phyloP scores from a whole-genome alignment of 1,284 basidiomycete genomes.

The Ceratobasidium papillatum region DNA sequence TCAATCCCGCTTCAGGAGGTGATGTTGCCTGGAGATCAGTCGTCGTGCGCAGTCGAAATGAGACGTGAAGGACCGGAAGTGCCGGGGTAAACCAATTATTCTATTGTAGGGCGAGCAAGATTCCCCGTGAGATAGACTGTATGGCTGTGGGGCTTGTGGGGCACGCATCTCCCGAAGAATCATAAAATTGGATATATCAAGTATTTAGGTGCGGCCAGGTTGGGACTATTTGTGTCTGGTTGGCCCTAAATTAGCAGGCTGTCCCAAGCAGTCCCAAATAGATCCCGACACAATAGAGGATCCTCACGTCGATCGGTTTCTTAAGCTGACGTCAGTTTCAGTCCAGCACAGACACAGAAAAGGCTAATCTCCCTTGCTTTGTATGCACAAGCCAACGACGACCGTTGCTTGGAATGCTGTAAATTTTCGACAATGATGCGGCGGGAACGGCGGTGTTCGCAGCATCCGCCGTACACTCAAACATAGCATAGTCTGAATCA shows the following conservation, averaged over 20 bases:
- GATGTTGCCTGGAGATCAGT: slow-evolving; percentile 18
- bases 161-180: background rate
- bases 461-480: background rate
- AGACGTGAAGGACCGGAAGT: background rate
- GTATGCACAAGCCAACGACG: background rate
- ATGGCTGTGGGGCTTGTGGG: background rate
- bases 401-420: background rate
- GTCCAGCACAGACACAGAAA: background rate
- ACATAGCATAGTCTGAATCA: slow-evolving; percentile 4
- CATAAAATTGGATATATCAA: background rate
- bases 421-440: background rate
- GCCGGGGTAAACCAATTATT: slow-evolving; percentile 1
- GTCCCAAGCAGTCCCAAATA: slow-evolving; percentile 5
- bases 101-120: slow-evolving; percentile 9
- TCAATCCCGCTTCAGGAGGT: background rate
- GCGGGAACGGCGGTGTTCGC: slow-evolving; percentile 1
- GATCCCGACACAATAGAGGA: slow-evolving; percentile 39
- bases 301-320: background rate
- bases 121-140: slow-evolving; percentile 3
- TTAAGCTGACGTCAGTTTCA: slow-evolving; percentile 24
- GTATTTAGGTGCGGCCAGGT: slow-evolving; percentile 10
- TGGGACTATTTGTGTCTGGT: slow-evolving; percentile 16
- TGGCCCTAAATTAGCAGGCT: background rate
- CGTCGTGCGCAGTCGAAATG: background rate
- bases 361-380: background rate